phyloP scores from a whole-genome alignment of 208 protist genomes.

The Borovskyia barvae region DNA sequence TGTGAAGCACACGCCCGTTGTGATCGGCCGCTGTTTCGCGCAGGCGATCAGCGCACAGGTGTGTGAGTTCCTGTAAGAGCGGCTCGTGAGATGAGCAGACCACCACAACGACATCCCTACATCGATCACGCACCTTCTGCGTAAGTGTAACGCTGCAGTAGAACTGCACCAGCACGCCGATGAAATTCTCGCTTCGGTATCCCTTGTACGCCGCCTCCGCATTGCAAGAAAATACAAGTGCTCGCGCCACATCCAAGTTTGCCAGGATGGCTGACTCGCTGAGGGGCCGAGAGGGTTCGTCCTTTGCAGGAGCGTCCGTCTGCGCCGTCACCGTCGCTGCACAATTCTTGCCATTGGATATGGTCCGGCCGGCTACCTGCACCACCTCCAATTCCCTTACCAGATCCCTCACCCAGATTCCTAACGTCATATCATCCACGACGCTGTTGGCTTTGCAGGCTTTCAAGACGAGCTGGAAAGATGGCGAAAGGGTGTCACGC shows the following conservation, averaged over 20 bases:
- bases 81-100: conserved; percentile 10
- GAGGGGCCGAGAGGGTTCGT: conserved; percentile 25
- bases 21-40: conserved; percentile 1
- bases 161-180: conserved; percentile 11
- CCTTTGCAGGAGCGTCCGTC: not conserved
- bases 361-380: conserved; percentile 10
- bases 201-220: conserved; percentile 4
- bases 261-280: conserved; percentile 53
- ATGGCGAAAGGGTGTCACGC: conserved; percentile 36
- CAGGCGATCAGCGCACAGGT: conserved; percentile 3
- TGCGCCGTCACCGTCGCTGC: not conserved
- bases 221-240: conserved; percentile 23
- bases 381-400: conserved; percentile 20
- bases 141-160: conserved; percentile 15
- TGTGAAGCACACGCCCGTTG: conserved; percentile 13
- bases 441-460: conserved; percentile 35
- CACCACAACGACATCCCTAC: conserved; percentile 16
- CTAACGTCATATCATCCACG: conserved; percentile 9
- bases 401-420: conserved; percentile 19
- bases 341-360: too few relatives aligned
- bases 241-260: conserved; percentile 43
- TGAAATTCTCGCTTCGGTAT: conserved; percentile 12
- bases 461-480: conserved; percentile 49
- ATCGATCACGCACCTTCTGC: conserved; percentile 27
- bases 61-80: conserved; percentile 16